A percentile compares a stretch with the other conserved stretches of the same genome.
Evolutionary conservation across 1,284 basidiomycete species (phyloP).

Genomic region (Leccinum griseonigrum): DNA sequence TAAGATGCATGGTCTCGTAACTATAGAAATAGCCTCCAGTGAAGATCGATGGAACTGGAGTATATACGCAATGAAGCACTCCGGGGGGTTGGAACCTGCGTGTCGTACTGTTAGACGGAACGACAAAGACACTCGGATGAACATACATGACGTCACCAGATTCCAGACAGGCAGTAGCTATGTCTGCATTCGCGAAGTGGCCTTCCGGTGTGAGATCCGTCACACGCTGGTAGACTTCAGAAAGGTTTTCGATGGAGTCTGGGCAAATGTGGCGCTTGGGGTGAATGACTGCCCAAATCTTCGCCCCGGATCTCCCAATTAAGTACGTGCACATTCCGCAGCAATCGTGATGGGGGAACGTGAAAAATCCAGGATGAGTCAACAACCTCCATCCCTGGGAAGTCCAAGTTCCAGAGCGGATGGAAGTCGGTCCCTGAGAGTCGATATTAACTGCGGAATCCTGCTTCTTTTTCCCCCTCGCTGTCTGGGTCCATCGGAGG

Average conservation of each 20-base stretch:
- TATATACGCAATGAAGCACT: slow-evolving; percentile 7
- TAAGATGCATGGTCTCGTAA: slow-evolving; percentile 15
- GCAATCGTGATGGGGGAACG: neutral
- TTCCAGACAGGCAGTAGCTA: neutral
- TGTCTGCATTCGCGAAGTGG: neutral
- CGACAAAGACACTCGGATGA: neutral
- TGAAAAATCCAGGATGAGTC: neutral
- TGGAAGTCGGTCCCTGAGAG: neutral
- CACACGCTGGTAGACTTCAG: neutral
- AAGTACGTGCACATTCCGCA: neutral
- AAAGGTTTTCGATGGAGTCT: neutral
- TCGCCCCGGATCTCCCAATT: neutral
- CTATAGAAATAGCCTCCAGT: slow-evolving; percentile 11
- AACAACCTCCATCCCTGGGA: neutral
- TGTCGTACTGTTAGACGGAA: neutral
- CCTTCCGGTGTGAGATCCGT: neutral
- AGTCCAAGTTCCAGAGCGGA: neutral
- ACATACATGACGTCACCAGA: neutral
- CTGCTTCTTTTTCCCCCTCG: neutral
- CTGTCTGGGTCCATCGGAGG: no score
- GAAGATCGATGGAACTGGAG: slow-evolving; percentile 3
- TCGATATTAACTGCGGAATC: neutral
- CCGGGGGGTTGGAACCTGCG: neutral
- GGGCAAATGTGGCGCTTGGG: neutral
- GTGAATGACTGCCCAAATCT: neutral